Conservation (phyloP, 139 green algal genomes). For the Tetraselmis chui region DNA sequence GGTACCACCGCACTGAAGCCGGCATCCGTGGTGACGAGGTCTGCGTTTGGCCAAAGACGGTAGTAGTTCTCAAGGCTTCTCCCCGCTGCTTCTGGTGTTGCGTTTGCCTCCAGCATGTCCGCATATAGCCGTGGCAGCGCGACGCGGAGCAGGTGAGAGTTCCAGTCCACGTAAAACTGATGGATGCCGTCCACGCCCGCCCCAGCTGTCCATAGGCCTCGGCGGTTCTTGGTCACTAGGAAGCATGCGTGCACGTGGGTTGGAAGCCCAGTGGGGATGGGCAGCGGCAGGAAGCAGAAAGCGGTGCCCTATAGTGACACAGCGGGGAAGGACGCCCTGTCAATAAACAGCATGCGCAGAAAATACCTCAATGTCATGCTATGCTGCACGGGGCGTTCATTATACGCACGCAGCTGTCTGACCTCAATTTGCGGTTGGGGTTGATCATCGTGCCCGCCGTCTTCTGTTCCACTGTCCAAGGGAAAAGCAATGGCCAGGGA, state of each 20-base stretch:
- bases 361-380: not conserved
- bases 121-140: not conserved
- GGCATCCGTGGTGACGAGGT: not conserved
- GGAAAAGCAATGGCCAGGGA: not conserved
- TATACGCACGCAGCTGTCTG: no score
- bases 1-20: not conserved
- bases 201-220: slow-evolving; percentile 42
- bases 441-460: no score
- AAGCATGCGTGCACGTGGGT: slow-evolving; percentile 76
- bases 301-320: slow-evolving; percentile 17
- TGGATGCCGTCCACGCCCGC: not conserved
- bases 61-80: not conserved
- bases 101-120: not conserved
- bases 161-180: not conserved
- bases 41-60: not conserved
- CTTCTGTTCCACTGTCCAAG: not conserved
- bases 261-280: slow-evolving; percentile 50
- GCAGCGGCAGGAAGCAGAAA: slow-evolving; percentile 79
- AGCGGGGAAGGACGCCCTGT: not conserved
- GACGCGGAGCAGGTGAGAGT: not conserved
- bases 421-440: no score
- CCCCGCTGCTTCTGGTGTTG: not conserved
- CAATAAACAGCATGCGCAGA: not conserved
- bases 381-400: no score
- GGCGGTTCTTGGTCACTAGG: slow-evolving; percentile 67